Evolutionary conservation across 83 land plant genomes (phyloP).

Genomic region (Diphasiastrum complanatum): DNA sequence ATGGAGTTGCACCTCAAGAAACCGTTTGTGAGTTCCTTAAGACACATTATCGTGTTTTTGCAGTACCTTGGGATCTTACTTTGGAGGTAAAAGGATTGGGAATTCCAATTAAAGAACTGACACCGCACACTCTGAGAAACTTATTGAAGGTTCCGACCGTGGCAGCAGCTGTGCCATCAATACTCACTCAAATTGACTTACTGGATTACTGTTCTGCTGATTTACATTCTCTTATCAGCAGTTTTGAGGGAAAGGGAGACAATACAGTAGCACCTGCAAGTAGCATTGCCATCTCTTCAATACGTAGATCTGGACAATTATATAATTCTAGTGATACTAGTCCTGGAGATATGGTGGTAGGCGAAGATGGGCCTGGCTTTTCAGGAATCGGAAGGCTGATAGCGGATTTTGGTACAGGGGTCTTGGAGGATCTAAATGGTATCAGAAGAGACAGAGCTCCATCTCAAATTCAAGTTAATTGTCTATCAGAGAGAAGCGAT

Average conservation of each 20-base stretch:
- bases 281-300: too few species aligned
- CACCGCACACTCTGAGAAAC: conserved; percentile 79
- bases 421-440: conserved; percentile 46
- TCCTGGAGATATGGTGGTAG: conserved; percentile 24
- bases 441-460: conserved; percentile 45
- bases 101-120: conserved; percentile 58
- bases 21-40: conserved; percentile 82
- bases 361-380: conserved; percentile 61
- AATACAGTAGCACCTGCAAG: too few species aligned
- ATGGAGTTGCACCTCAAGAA: conserved; percentile 51
- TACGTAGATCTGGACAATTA: too few species aligned
- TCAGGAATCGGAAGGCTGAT: conserved; percentile 64
- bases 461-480: conserved; percentile 8
- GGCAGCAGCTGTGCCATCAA: conserved; percentile 52
- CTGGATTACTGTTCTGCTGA: conserved; percentile 86
- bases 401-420: conserved; percentile 70
- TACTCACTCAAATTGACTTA: conserved; percentile 73
- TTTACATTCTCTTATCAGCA: conserved; percentile 32
- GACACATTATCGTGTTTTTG: conserved; percentile 88
- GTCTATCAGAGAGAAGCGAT: not conserved
- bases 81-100: conserved; percentile 77
- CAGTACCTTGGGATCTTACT: conserved; percentile 85
- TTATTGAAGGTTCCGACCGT: conserved; percentile 52
- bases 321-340: too few species aligned
- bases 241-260: too few species aligned